Evolutionary conservation across 495 filamentous ascomycete species (phyloP).

Genomic region (Polyplosphaeria fusca): DNA sequence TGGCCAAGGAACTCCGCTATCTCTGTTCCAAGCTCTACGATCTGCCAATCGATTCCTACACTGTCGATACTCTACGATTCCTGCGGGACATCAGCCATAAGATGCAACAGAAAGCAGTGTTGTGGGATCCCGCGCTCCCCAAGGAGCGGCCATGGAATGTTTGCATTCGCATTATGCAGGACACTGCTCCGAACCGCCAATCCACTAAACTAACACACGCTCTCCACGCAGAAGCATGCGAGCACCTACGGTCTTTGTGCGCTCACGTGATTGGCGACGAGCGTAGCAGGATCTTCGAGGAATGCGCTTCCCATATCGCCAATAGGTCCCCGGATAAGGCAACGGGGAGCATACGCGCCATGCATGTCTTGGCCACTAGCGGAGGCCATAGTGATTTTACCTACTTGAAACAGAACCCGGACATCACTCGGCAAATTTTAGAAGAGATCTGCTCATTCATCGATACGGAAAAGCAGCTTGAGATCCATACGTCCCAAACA

Average conservation of each 20-base stretch:
- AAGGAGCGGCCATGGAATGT: constrained; percentile 23
- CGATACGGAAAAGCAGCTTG: constrained; percentile 4
- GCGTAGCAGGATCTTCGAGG: constrained; percentile 30
- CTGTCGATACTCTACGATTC: constrained; percentile 52
- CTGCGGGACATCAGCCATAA: constrained; percentile 11
- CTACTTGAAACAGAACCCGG: constrained; percentile 16
- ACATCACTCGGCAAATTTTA: constrained; percentile 25
- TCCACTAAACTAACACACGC: constrained; percentile 14
- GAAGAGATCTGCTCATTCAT: constrained; percentile 36
- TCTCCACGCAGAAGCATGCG: constrained; percentile 24
- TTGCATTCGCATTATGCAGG: constrained; percentile 29
- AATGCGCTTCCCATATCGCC: constrained; percentile 24
- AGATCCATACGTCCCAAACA: neutral
- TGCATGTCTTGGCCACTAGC: constrained; percentile 7
- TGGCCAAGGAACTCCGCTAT: constrained; percentile 57
- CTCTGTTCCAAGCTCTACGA: constrained; percentile 70
- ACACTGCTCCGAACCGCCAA: constrained; percentile 24
- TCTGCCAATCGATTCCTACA: constrained; percentile 60
- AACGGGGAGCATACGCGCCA: constrained; percentile 28
- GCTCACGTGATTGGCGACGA: neutral
- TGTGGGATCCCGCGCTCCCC: constrained; percentile 4
- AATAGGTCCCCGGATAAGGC: constrained; percentile 18
- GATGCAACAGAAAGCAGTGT: constrained; percentile 34
- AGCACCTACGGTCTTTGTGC: constrained; percentile 16
- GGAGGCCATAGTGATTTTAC: constrained; percentile 3